Conservation (phyloP, 192 early-diverging fungal species). For the Gryganskiella cystojenkinii region DNA sequence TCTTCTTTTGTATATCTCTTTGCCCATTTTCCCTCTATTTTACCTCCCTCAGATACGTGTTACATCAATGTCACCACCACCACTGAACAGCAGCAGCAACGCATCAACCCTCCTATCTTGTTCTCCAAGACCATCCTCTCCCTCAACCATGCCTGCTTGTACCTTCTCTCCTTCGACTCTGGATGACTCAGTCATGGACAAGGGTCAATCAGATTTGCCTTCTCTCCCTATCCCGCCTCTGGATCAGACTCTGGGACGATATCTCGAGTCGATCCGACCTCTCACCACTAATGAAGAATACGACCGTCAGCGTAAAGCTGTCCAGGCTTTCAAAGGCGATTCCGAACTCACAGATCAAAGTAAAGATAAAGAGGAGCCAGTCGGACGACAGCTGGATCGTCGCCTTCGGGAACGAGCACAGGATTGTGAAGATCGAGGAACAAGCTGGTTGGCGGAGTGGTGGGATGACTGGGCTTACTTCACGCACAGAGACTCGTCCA, state of each 20-base stretch:
- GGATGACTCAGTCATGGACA: conserved; percentile 42
- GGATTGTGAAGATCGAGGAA: conserved; percentile 57
- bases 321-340: conserved; percentile 56
- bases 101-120: not conserved
- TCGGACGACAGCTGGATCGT: conserved; percentile 24
- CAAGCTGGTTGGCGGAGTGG: conserved; percentile 55
- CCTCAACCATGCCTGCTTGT: not conserved
- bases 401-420: conserved; percentile 56
- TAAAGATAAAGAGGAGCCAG: conserved; percentile 5
- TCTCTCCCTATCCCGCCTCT: conserved; percentile 67
- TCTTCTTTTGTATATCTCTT: not conserved
- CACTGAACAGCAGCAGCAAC: not conserved
- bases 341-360: conserved; percentile 16
- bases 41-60: not conserved
- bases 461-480: conserved; percentile 54
- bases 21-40: not conserved
- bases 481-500: conserved; percentile 43
- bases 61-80: not conserved
- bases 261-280: conserved; percentile 59
- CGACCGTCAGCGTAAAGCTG: conserved; percentile 54
- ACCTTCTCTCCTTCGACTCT: not conserved
- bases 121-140: not conserved
- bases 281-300: conserved; percentile 60
- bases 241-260: conserved; percentile 61
- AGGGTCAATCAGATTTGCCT: conserved; percentile 47